Percentiles rank a stretch among this genome's conserved stretches.
Evolutionary conservation across 768 basidiomycete genomes (phyloP).

Genomic region (Suillus hirtellus): DNA sequence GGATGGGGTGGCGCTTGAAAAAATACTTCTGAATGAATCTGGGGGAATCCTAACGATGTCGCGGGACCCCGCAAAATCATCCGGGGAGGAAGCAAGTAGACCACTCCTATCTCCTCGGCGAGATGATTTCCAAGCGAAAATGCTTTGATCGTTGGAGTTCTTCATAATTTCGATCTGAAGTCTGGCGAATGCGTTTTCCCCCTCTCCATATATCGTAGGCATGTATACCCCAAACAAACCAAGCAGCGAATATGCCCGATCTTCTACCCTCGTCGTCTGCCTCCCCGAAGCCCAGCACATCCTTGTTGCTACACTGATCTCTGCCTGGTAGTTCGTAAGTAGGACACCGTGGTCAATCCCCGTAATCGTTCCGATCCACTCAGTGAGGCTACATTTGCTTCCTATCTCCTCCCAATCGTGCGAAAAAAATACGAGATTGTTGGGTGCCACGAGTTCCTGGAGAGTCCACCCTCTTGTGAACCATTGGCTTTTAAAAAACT

Average conservation of each 20-base stretch:
- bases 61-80: neutral
- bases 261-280: slow-evolving; percentile 27
- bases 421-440: slow-evolving; percentile 25
- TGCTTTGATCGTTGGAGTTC: slow-evolving; percentile 24
- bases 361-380: slow-evolving; percentile 17
- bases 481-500: slow-evolving; percentile 27
- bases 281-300: slow-evolving; percentile 31
- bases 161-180: slow-evolving; percentile 27
- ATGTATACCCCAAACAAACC: slow-evolving; percentile 27
- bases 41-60: neutral
- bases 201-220: slow-evolving; percentile 27
- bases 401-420: slow-evolving; percentile 24
- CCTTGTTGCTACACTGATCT: slow-evolving; percentile 23
- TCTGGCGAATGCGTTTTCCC: slow-evolving; percentile 23
- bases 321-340: slow-evolving; percentile 9
- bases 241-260: slow-evolving; percentile 32
- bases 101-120: slow-evolving; percentile 17
- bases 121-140: slow-evolving; percentile 25
- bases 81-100: slow-evolving; percentile 25
- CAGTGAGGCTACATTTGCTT: slow-evolving; percentile 13
- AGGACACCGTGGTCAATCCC: slow-evolving; percentile 22
- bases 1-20: neutral
- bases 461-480: slow-evolving; percentile 34
- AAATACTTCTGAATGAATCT: neutral
- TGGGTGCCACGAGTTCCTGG: slow-evolving; percentile 33